phyloP scores from a whole-genome alignment of 2,329 filamentous ascomycete genomes.

The Juglanconis oblonga region DNA sequence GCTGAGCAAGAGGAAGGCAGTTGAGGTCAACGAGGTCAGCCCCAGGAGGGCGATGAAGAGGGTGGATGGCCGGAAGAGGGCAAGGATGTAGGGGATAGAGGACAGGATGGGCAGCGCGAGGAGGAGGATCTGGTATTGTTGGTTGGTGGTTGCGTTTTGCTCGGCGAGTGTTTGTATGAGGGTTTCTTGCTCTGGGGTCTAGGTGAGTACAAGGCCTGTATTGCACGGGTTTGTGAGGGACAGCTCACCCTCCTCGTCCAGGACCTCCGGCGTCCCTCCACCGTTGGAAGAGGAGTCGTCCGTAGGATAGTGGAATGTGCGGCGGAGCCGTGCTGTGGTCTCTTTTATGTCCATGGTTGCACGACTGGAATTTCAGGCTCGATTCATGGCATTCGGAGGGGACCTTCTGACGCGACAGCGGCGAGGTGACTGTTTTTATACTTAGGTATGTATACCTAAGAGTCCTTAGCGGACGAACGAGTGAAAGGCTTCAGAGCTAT shows the following conservation, averaged over 20 bases:
- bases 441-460: no score
- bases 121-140: constrained; percentile 56
- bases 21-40: constrained; percentile 61
- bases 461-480: background rate
- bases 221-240: background rate
- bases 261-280: constrained; percentile 49
- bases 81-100: constrained; percentile 52
- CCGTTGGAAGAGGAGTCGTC: constrained; percentile 54
- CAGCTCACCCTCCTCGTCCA: constrained; percentile 70
- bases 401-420: background rate
- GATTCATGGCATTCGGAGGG: background rate
- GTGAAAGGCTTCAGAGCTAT: background rate
- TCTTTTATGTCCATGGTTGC: constrained; percentile 22
- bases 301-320: constrained; percentile 72
- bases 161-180: constrained; percentile 54
- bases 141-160: constrained; percentile 57
- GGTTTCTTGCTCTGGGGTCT: constrained; percentile 56
- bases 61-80: constrained; percentile 37
- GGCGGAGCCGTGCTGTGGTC: constrained; percentile 62
- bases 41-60: constrained; percentile 50
- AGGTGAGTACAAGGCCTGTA: constrained; percentile 14
- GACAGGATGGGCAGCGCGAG: constrained; percentile 58
- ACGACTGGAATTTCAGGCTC: background rate
- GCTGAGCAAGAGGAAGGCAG: constrained; percentile 57
- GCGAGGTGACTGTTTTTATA: background rate